Evolutionary conservation across 2,329 filamentous ascomycete genomes (phyloP), one percentile per base, ranked within the genome.

Genomic region (Aspergillus sp.): DNA sequence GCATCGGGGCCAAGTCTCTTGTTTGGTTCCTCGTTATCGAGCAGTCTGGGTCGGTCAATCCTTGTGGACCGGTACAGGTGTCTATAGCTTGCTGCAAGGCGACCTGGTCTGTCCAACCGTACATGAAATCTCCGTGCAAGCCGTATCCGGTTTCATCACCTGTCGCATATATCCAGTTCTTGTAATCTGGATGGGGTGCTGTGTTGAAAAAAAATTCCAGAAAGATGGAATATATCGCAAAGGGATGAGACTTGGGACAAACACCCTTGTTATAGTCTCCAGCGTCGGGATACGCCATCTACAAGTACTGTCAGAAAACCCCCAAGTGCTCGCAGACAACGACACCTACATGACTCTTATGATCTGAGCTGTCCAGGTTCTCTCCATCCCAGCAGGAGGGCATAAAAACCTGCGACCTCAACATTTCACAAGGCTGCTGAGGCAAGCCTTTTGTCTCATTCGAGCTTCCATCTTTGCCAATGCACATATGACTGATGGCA

Each of bases 381-480:
- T 68, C 65, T 8, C 74, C 74, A 63, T 76, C 71, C 74, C 74
- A 76, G 62, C 75, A 77, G 13, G 73, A 74, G 5, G 74, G 75
- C 51, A 77, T 73, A 62, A 75, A 76, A 19, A 76, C 68, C 54
- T 76, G 72, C 21, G 71, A 70, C 49, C 75, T 70, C 49, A 77
- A 64, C 17, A 57, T 60, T 21, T 58, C 49, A 42, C 66, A 69
- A 8, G 59, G 30, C 30, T 63, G 82, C 70, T 88, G 82, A 27
- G 90, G 90, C 72, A 95, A 89, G n/a, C 85, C 74, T n/a, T 77
- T 75, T 2, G 78, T 82, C 56, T 86, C 81, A 7, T 49, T 58
- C 3, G 75, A 75, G 10, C 74, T 72, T 10, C 79, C 76, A 47
- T 71, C 74, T 53, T 82, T 80, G 57, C 79, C 79, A 10, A 88